Conservation (phyloP, 2,329 filamentous ascomycete species). For the Trichoderma arundinaceum region DNA sequence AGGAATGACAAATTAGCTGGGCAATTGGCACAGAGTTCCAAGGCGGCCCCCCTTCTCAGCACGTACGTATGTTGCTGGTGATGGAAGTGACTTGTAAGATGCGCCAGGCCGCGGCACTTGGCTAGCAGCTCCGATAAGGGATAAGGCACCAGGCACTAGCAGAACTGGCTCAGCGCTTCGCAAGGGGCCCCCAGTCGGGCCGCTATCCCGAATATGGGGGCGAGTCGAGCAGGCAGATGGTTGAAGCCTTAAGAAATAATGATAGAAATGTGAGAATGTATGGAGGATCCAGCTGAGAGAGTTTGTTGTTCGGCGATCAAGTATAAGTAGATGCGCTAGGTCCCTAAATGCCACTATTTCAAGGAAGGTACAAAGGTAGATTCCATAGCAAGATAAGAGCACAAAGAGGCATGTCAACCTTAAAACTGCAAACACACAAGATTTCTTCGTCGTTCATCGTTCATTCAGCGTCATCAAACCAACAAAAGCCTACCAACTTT, state of each 20-base stretch:
- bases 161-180: conserved; percentile 5
- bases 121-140: conserved; percentile 9
- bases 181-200: neutral
- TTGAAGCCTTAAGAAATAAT: too few relatives aligned
- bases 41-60: neutral
- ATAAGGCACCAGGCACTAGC: neutral
- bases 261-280: neutral
- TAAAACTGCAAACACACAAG: neutral
- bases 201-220: neutral
- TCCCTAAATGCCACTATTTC: too few relatives aligned
- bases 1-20: conserved; percentile 18
- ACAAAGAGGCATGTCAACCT: too few relatives aligned
- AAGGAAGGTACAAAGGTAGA: too few relatives aligned
- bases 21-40: neutral
- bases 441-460: neutral
- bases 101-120: conserved; percentile 1
- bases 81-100: conserved; percentile 7
- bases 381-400: too few relatives aligned
- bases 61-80: neutral
- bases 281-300: too few relatives aligned
- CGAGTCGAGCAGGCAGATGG: neutral
- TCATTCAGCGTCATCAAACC: neutral
- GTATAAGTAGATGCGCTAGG: too few relatives aligned
- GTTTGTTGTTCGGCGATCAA: too few relatives aligned
- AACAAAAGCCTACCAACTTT: conserved; percentile 30